Evolutionary conservation across 2,329 filamentous ascomycete species (phyloP), one percentile per base, ranked within the genome.

Genomic region (Talaromyces sp.): DNA sequence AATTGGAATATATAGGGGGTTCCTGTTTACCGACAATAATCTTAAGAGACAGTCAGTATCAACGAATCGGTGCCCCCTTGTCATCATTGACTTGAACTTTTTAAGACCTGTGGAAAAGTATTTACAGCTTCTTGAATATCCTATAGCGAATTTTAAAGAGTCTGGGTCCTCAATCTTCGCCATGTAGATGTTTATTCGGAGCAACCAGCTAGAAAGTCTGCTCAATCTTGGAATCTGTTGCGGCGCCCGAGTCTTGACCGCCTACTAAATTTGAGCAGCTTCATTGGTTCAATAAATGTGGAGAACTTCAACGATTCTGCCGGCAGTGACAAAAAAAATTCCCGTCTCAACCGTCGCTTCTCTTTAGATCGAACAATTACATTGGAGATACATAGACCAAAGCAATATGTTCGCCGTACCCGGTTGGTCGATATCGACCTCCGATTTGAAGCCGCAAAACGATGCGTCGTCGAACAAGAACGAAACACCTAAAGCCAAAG

Each of bases 351-450:
- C n/a, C 7, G 33, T 56, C 52, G 9, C 8, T 31, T 52, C 13
- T 3, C 33, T 22, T 31, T 14, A 11, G 14, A 50, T 9, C n/a
- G 14, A 50, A 50, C 16, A 37, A 19, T 37, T n/a, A 33, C 50
- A 22, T 56, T 56, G 31, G 22, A 48, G 39, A 43, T 48, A 43
- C 47, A 94, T 35, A 62, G 11, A n/a, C 33, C 63, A 39, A 2
- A 27, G 11, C 43, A 70, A 39, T 67, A 78, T 98, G 94, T 98
- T 98, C 77, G 89, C 93, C 10, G 93, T 98, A 35, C 91, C 91
- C 73, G 95, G 95, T 70, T 97, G 94, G 93, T 92, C 92, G 45
- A 84, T 97, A 41, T 87, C 91, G 64, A 85, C 89, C 67, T 86
- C 88, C 69, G 82, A 81, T 61, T 85, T 96, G 68, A 92, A 92